Evolutionary conservation across 192 early-diverging fungal species (phyloP).

Genomic region (Backusella australiensis): DNA sequence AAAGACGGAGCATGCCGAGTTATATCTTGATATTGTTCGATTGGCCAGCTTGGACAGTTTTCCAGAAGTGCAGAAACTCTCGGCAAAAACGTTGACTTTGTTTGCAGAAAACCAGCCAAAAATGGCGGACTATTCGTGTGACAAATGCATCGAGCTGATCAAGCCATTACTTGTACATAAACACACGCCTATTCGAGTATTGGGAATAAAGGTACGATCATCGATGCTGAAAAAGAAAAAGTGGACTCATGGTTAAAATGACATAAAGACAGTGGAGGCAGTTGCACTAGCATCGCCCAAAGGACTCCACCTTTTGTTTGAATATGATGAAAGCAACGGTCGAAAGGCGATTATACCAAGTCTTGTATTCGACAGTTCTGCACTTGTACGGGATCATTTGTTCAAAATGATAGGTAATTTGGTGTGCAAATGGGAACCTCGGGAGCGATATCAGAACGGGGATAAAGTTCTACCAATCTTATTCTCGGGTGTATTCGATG

Average conservation of each 20-base stretch:
- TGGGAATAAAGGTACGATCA: slow-evolving; percentile 4
- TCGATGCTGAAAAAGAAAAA: not conserved
- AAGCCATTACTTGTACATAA: slow-evolving; percentile 11
- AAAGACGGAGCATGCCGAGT: not conserved
- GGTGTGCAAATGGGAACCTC: slow-evolving; percentile 1
- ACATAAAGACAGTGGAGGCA: not conserved
- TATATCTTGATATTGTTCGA: not conserved
- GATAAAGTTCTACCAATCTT: slow-evolving; percentile 14
- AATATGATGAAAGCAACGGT: not conserved
- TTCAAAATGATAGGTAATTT: not conserved
- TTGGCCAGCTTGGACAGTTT: not conserved
- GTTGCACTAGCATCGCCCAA: not conserved
- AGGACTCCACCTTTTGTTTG: not conserved
- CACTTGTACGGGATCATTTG: not conserved
- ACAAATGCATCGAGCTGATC: not conserved
- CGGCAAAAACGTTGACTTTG: not conserved
- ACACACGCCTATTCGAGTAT: slow-evolving; percentile 16
- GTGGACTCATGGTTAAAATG: not conserved
- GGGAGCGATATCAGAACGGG: slow-evolving; percentile 13
- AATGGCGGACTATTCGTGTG: slow-evolving; percentile 3
- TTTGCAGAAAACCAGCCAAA: slow-evolving; percentile 8
- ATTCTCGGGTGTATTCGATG: slow-evolving; percentile 9
- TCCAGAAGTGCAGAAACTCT: slow-evolving; percentile 10
- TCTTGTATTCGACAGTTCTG: slow-evolving; percentile 3
- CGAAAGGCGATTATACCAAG: not conserved